Evolutionary conservation across 2,329 filamentous ascomycete genomes (phyloP).

Genomic region (Aspergillus sp.): DNA sequence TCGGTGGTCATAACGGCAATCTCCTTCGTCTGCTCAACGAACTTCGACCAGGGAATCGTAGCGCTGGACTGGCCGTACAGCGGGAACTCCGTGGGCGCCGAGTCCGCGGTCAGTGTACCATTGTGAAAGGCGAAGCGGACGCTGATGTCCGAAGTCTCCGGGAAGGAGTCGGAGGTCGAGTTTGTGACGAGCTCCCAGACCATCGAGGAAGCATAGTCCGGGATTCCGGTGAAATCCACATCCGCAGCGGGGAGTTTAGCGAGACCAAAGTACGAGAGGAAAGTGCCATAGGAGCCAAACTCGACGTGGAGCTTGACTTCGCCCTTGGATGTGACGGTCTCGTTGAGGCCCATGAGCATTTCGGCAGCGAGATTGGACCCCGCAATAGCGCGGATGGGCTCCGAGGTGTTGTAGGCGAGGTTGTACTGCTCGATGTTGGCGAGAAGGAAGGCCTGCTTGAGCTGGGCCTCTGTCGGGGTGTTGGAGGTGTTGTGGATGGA

Average conservation of each 20-base stretch:
- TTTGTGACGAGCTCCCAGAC: constrained; percentile 73
- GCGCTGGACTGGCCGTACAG: constrained; percentile 62
- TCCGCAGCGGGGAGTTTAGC: constrained; percentile 55
- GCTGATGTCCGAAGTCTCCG: constrained; percentile 54
- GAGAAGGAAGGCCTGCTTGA: constrained; percentile 70
- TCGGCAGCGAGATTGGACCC: constrained; percentile 70
- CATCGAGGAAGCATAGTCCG: constrained; percentile 84
- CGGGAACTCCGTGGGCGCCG: constrained; percentile 59
- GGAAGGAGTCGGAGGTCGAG: constrained; percentile 45
- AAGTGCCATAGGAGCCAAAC: constrained; percentile 66
- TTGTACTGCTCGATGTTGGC: constrained; percentile 82
- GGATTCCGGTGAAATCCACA: constrained; percentile 72
- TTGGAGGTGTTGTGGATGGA: constrained; percentile 63
- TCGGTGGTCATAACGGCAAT: constrained; percentile 69
- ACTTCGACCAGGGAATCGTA: constrained; percentile 70
- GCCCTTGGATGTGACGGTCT: constrained; percentile 43
- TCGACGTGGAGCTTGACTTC: constrained; percentile 55
- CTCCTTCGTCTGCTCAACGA: constrained; percentile 64
- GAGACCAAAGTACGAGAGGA: constrained; percentile 66
- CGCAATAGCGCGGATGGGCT: constrained; percentile 54
- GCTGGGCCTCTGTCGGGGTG: constrained; percentile 63
- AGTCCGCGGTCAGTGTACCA: constrained; percentile 55
- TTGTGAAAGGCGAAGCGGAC: constrained; percentile 69
- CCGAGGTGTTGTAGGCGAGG: constrained; percentile 73
- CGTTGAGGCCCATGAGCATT: constrained; percentile 54